Evolutionary conservation across 257 asterid genomes (phyloP).

Genomic region (Lantana camara): DNA sequence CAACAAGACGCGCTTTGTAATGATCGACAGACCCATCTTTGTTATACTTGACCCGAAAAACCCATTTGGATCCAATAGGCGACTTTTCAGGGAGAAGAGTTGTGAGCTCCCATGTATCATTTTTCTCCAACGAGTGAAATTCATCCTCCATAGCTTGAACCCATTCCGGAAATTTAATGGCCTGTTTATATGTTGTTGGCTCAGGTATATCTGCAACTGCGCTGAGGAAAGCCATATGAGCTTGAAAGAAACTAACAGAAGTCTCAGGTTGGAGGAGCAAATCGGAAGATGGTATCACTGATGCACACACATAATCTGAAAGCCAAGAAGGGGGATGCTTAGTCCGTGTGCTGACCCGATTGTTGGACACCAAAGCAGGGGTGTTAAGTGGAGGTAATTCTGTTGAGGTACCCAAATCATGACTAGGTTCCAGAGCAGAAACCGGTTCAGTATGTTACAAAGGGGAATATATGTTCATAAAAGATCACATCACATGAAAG

Average conservation of each 20-base stretch:
- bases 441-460: no score
- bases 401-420: no score
- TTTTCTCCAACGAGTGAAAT: not conserved
- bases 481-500: not conserved
- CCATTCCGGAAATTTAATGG: not conserved
- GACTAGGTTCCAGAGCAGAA: no score
- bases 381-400: no score
- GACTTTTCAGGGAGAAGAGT: not conserved
- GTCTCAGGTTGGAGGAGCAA: no score
- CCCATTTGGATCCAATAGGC: not conserved
- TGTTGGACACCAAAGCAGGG: no score
- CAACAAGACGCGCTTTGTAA: not conserved
- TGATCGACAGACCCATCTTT: no score
- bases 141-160: conserved; percentile 1
- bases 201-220: no score
- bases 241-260: not conserved
- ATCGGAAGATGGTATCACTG: no score
- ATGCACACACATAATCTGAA: no score
- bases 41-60: not conserved
- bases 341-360: no score
- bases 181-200: not conserved
- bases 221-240: not conserved
- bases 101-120: not conserved
- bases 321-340: no score
- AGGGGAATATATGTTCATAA: not conserved